Conservation (phyloP, 805 yeast species). For the Candida odintsovae region DNA sequence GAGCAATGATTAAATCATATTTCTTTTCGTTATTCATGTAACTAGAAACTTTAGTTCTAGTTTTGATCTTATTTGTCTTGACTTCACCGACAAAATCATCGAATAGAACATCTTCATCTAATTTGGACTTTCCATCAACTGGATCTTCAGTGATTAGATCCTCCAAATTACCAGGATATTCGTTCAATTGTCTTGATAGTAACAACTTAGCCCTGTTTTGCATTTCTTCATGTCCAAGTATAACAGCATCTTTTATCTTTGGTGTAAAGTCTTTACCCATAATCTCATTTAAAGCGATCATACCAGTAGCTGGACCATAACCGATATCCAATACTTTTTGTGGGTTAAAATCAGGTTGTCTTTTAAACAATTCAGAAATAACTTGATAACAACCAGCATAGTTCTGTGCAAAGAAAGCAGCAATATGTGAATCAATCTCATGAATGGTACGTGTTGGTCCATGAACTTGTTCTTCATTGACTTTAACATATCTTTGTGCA, state of each 20-base stretch:
- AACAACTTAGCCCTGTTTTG: constrained; percentile 71
- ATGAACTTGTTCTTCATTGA: constrained; percentile 51
- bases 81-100: constrained; percentile 45
- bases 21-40: constrained; percentile 39
- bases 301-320: constrained; percentile 89
- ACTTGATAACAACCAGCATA: constrained; percentile 67
- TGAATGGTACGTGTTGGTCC: constrained; percentile 35
- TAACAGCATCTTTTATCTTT: constrained; percentile 59
- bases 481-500: constrained; percentile 44
- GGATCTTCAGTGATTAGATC: constrained; percentile 13
- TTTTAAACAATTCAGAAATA: constrained; percentile 54
- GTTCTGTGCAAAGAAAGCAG: constrained; percentile 74
- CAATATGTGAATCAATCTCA: constrained; percentile 77
- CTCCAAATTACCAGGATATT: constrained; percentile 25
- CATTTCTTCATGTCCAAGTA: constrained; percentile 72
- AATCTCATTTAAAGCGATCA: constrained; percentile 79
- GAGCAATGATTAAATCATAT: constrained; percentile 80
- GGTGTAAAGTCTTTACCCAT: constrained; percentile 65
- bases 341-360: constrained; percentile 61
- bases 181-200: constrained; percentile 63
- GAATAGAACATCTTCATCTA: constrained; percentile 20
- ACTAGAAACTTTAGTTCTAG: constrained; percentile 50
- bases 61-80: constrained; percentile 47
- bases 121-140: constrained; percentile 9
- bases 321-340: constrained; percentile 70